These are phyloP conservation scores for Colletotrichum acutatum DNA, from an alignment of 2,329 filamentous ascomycete genomes.

Conservation along the genomic window DNA sequence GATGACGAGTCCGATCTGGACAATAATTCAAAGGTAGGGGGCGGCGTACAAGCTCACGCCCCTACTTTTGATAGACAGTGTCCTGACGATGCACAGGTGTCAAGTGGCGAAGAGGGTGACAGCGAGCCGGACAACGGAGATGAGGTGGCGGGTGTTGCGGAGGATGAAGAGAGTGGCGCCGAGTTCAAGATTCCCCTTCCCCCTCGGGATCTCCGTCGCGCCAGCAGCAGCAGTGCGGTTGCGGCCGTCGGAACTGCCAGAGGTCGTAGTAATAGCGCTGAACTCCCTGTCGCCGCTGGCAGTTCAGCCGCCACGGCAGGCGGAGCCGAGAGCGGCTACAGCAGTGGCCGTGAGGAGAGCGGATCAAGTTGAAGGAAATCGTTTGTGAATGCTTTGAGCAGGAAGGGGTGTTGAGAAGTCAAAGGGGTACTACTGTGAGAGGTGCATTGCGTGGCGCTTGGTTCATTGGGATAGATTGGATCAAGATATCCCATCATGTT, in stretches of 20 bases:
- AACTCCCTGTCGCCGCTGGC: slow-evolving; percentile 41
- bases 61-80: slow-evolving; percentile 52
- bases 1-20: slow-evolving; percentile 40
- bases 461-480: not conserved
- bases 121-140: slow-evolving; percentile 38
- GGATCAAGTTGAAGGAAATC: not conserved
- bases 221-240: slow-evolving; percentile 43
- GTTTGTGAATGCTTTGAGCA: too few species aligned
- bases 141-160: slow-evolving; percentile 26
- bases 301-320: slow-evolving; percentile 56
- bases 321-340: slow-evolving; percentile 50
- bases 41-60: slow-evolving; percentile 45
- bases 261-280: slow-evolving; percentile 44
- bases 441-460: not conserved
- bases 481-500: not conserved
- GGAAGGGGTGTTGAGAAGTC: too few species aligned
- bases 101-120: slow-evolving; percentile 50
- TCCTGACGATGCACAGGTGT: slow-evolving; percentile 51
- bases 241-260: slow-evolving; percentile 46
- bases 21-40: slow-evolving; percentile 43
- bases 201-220: slow-evolving; percentile 38
- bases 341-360: slow-evolving; percentile 48
- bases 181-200: slow-evolving; percentile 36
- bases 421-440: not conserved
- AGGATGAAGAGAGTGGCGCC: not conserved